Evolutionary conservation across 495 filamentous ascomycete species (phyloP), one percentile per base, ranked within the genome.

Genomic region (Penicillium simplicissimum): DNA sequence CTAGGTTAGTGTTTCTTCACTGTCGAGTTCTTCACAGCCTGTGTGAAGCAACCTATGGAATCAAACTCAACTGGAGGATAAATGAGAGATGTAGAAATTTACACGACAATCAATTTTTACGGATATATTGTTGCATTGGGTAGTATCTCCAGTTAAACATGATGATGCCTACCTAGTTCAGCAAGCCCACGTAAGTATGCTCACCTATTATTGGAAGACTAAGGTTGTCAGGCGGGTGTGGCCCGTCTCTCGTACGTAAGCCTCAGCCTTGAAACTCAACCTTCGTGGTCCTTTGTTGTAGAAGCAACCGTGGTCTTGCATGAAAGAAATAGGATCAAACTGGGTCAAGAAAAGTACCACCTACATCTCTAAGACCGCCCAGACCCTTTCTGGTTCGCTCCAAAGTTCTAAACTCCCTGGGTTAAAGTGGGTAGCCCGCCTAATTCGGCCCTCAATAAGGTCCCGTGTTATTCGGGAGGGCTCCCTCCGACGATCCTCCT

Each of bases 401-500:
- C 3, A 45, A 45, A 8, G 42, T 9, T 19, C 19, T 9, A 45
- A 45, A 8, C 40, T 19, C 14, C 42, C 14, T 11, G 4, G 23
- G 2, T 11, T 15, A 8, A 19, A 45, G 42, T 31, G 51, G 28
- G 51, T n/a, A 21, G 31, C 31, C 28, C 3, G 42, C 51, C 19
- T 8, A 36, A 19, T 34, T 36, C 15, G 31, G 21, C 15, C n/a
- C 53, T 52, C 59, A 55, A 58, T 55, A 21, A 31, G 60, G 37
- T 49, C 56, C 56, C 56, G 64, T 57, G 63, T 57, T 53, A 40
- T 42, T 45, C 36, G 28, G 23, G n/a, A n/a, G n/a, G 61, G 51
- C 52, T 49, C 47, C 37, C 42, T 19, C 55, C 51, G 61, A 67
- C 64, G 64, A 64, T 67, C 64, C 64, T 67, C 64, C 64, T 67